phyloP scores from a whole-genome alignment of 192 early-diverging fungal genomes.

The Backusella tuberculispora region DNA sequence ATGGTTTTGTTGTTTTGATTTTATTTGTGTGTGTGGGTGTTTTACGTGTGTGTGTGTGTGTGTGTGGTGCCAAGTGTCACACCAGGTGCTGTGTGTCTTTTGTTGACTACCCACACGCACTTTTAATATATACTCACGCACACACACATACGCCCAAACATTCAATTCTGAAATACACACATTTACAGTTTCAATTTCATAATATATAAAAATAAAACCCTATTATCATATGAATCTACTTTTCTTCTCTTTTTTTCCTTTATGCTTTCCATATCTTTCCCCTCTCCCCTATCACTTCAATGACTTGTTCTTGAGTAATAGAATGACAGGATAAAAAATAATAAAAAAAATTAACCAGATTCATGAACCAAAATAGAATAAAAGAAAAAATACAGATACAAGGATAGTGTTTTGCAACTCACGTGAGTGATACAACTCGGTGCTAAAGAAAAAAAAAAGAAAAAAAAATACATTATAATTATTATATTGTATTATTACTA shows the following conservation, averaged over 20 bases:
- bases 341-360: background rate
- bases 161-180: background rate
- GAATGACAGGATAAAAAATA: no score
- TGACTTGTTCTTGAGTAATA: no score
- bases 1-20: background rate
- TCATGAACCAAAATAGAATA: background rate
- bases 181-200: no score
- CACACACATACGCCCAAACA: background rate
- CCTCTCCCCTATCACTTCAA: no score
- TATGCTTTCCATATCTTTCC: no score
- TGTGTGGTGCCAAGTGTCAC: background rate
- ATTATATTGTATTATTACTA: background rate
- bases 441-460: background rate
- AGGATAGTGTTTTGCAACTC: background rate
- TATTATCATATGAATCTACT: no score
- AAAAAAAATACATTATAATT: background rate
- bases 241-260: no score
- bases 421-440: constrained; percentile 13
- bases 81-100: background rate
- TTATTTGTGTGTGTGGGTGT: background rate
- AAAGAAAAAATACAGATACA: constrained; percentile 1
- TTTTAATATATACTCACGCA: background rate
- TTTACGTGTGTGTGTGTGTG: constrained; percentile 1
- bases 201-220: no score
- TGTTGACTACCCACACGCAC: background rate